phyloP scores from a whole-genome alignment of 2,329 filamentous ascomycete species.

The Epichloe scottii region DNA sequence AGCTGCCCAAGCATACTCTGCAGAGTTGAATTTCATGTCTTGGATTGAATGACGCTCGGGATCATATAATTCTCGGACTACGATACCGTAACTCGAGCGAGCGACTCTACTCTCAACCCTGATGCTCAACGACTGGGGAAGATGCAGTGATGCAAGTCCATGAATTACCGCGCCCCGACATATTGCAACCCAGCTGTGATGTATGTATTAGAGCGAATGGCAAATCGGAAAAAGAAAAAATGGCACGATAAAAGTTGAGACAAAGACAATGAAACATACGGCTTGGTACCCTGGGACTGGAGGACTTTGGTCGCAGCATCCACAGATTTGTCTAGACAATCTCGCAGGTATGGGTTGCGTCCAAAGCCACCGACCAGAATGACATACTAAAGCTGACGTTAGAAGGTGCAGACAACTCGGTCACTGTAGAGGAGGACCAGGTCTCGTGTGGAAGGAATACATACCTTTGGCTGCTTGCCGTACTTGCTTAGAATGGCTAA shows the following conservation, averaged over 20 bases:
- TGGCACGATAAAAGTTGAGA: not conserved
- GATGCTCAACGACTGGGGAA: conserved; percentile 3
- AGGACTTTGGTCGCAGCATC: conserved; percentile 13
- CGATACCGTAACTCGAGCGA: conserved; percentile 16
- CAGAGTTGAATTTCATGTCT: conserved; percentile 9
- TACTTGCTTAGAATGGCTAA: conserved; percentile 9
- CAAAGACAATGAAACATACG: conserved; percentile 18
- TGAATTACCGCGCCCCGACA: conserved; percentile 21
- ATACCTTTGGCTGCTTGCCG: conserved; percentile 14
- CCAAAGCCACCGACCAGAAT: conserved; percentile 29
- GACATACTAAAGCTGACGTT: conserved; percentile 18
- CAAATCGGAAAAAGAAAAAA: not conserved
- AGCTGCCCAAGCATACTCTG: not conserved
- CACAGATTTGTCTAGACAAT: conserved; percentile 5
- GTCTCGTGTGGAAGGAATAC: not conserved
- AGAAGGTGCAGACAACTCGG: not conserved
- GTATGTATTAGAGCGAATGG: not conserved
- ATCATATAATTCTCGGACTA: not conserved
- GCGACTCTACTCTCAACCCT: conserved; percentile 14
- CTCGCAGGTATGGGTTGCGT: conserved; percentile 16
- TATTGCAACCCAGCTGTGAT: conserved; percentile 21
- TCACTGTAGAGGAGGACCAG: not conserved
- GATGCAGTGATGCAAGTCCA: conserved; percentile 6
- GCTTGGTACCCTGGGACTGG: conserved; percentile 16
- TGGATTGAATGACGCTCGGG: not conserved